phyloP scores from a whole-genome alignment of 2,329 filamentous ascomycete species.

The Colletotrichum neosansevieriae region DNA sequence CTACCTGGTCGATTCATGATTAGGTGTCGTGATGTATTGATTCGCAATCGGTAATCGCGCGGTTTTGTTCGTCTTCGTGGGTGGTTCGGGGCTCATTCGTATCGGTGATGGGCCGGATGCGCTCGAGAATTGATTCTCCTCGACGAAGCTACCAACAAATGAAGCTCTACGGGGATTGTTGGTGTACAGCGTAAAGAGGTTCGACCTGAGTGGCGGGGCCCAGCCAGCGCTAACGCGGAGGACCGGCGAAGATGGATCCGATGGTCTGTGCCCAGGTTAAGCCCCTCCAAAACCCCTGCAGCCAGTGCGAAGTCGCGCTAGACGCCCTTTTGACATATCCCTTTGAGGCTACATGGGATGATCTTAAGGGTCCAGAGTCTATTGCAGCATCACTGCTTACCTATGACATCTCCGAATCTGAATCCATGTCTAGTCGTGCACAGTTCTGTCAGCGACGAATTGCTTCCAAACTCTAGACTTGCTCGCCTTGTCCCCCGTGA shows the following conservation, averaged over 20 bases:
- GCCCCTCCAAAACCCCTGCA: conserved; percentile 36
- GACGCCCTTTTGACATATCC: conserved; percentile 37
- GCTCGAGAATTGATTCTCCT: conserved; percentile 31
- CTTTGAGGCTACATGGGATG: conserved; percentile 33
- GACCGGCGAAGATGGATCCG: conserved; percentile 42
- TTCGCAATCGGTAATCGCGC: conserved; percentile 35
- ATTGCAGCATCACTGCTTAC: neutral
- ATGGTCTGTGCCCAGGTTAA: conserved; percentile 34
- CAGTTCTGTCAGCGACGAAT: neutral
- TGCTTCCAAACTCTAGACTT: neutral
- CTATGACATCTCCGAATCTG: neutral
- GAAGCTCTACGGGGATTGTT: conserved; percentile 38
- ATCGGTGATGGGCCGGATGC: conserved; percentile 37
- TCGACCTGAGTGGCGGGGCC: conserved; percentile 12
- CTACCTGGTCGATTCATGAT: conserved; percentile 73
- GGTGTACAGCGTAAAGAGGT: conserved; percentile 33
- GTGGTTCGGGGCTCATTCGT: conserved; percentile 31
- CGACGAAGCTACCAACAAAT: conserved; percentile 30
- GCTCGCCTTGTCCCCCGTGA: neutral
- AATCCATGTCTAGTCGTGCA: conserved; percentile 1
- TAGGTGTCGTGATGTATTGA: conserved; percentile 41
- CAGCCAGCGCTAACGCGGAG: conserved; percentile 38
- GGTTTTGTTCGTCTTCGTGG: conserved; percentile 36
- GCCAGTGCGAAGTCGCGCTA: conserved; percentile 21
- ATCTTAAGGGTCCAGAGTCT: conserved; percentile 22